phyloP scores from a whole-genome alignment of 805 yeast genomes.

The Nakazawaea wyomingensis region DNA sequence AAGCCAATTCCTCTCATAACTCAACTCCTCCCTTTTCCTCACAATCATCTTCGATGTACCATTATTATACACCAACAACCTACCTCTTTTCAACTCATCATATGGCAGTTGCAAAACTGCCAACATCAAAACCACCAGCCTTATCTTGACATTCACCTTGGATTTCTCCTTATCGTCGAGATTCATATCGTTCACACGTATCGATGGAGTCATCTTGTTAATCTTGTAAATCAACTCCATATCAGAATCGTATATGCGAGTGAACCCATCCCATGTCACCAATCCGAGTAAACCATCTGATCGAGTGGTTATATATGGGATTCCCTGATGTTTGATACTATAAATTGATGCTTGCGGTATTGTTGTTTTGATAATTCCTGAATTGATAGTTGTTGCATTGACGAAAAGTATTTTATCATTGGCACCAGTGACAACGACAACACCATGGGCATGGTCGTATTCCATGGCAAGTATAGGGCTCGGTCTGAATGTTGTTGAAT shows the following conservation, averaged over 20 bases:
- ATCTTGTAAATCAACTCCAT: slow-evolving; percentile 16
- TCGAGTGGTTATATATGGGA: slow-evolving; percentile 23
- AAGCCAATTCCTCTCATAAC: slow-evolving; percentile 21
- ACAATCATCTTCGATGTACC: slow-evolving; percentile 29
- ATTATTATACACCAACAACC: slow-evolving; percentile 19
- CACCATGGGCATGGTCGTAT: slow-evolving; percentile 20
- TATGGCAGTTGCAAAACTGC: slow-evolving; percentile 19
- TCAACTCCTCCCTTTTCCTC: slow-evolving; percentile 22
- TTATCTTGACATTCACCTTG: slow-evolving; percentile 14
- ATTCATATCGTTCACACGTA: slow-evolving; percentile 13
- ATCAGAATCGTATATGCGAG: slow-evolving; percentile 26
- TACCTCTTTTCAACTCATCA: slow-evolving; percentile 10
- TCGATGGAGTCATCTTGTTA: slow-evolving; percentile 22
- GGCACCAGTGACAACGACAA: slow-evolving; percentile 43
- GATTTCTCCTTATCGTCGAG: slow-evolving; percentile 11
- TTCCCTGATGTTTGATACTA: slow-evolving; percentile 33
- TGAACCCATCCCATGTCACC: slow-evolving; percentile 50
- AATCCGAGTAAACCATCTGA: slow-evolving; percentile 24
- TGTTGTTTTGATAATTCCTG: too few relatives aligned
- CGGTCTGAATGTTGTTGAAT: slow-evolving; percentile 38
- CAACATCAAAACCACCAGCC: slow-evolving; percentile 19
- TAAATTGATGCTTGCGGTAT: too few relatives aligned
- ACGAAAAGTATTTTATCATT: slow-evolving; percentile 32
- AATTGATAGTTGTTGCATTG: too few relatives aligned
- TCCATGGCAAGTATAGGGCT: slow-evolving; percentile 48